Evolutionary conservation across 2,329 filamentous ascomycete species (phyloP).

Genomic region (Uncinocarpus reesii): DNA sequence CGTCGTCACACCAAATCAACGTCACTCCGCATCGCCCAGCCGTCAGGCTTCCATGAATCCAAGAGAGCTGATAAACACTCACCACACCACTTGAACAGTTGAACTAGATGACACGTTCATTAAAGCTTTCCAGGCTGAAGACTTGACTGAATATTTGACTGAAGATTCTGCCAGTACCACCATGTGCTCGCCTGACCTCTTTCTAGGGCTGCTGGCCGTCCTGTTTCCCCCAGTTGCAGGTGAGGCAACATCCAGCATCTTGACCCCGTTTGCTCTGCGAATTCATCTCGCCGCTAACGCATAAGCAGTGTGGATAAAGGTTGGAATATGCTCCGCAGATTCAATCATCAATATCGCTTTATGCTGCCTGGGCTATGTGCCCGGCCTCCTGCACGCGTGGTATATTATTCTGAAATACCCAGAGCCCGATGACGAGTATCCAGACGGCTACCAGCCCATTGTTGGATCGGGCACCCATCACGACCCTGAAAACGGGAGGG

Average conservation of each 20-base stretch:
- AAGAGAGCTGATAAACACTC: neutral
- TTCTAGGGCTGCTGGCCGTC: constrained; percentile 50
- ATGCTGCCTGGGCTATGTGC: constrained; percentile 66
- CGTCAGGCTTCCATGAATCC: constrained; percentile 1
- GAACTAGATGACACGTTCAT: neutral
- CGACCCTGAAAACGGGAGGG: constrained; percentile 37
- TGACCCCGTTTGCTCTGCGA: neutral
- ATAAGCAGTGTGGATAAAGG: constrained; percentile 80
- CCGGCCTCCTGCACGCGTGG: constrained; percentile 89
- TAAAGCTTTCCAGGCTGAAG: too few species aligned
- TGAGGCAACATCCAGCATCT: constrained; percentile 25
- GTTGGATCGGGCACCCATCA: constrained; percentile 41
- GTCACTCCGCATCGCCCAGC: neutral
- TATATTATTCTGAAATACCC: constrained; percentile 93
- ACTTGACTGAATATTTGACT: neutral
- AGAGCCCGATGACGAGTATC: constrained; percentile 54
- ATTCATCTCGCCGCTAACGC: constrained; percentile 2
- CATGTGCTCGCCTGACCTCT: constrained; percentile 53
- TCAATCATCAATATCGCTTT: constrained; percentile 92
- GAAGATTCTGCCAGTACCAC: constrained; percentile 12
- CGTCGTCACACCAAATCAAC: neutral
- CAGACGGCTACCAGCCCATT: constrained; percentile 52
- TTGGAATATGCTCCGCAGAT: constrained; percentile 84
- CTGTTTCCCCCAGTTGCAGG: constrained; percentile 51
- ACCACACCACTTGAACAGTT: neutral